phyloP scores from a whole-genome alignment of 2,329 filamentous ascomycete species.

The Apiospora saccharicola region DNA sequence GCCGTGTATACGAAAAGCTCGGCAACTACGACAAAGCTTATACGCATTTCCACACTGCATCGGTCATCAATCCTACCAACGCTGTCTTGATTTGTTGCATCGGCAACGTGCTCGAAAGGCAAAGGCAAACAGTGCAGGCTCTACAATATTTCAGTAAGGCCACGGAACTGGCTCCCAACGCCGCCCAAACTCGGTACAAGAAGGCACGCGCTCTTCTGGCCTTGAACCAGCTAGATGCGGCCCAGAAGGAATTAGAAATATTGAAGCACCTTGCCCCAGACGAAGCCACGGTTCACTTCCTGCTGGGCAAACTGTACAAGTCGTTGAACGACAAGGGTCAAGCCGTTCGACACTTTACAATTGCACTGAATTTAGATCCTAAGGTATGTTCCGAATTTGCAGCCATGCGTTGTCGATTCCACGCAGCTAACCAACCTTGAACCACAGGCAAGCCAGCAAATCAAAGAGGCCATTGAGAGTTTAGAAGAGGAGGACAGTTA shows the following conservation, averaged over 20 bases:
- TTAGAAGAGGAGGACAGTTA: constrained; percentile 82
- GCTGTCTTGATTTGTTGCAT: constrained; percentile 92
- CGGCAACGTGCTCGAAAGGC: constrained; percentile 86
- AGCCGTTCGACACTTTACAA: constrained; percentile 94
- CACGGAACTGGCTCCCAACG: constrained; percentile 80
- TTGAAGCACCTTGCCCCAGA: constrained; percentile 92
- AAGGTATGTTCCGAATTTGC: constrained; percentile 69
- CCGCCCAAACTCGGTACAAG: constrained; percentile 87
- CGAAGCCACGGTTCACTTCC: constrained; percentile 94
- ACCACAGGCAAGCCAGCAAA: constrained; percentile 82
- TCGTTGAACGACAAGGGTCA: constrained; percentile 74
- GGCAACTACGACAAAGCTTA: constrained; percentile 92
- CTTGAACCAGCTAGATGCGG: constrained; percentile 72
- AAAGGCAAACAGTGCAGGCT: constrained; percentile 81
- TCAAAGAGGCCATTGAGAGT: constrained; percentile 96
- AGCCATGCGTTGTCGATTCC: too few species aligned
- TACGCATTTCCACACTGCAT: constrained; percentile 87
- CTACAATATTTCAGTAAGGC: constrained; percentile 84
- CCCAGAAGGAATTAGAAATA: constrained; percentile 83
- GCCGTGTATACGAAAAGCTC: constrained; percentile 84
- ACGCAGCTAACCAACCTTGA: constrained; percentile 26
- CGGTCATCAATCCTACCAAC: constrained; percentile 91
- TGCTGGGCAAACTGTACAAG: constrained; percentile 86
- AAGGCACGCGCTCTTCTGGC: constrained; percentile 88
- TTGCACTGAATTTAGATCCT: constrained; percentile 92